Evolutionary conservation across 75 land plant species (phyloP), one percentile per base, ranked within the genome.

Genomic region (Sequoia sempervirens): DNA sequence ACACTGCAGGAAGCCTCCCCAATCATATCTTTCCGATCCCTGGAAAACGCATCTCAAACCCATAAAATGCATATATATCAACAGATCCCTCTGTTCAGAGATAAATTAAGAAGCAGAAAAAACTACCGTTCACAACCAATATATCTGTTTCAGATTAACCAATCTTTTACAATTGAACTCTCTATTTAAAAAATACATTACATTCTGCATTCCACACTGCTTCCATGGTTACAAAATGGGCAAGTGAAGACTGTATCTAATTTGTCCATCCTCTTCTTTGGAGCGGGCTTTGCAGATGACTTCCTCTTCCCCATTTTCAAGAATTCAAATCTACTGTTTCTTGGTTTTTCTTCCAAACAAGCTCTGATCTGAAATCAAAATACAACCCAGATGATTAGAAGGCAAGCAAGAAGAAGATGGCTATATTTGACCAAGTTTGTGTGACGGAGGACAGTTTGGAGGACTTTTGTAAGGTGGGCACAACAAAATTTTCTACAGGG

Each of bases 201-300:
- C 98, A 96, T 91, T 76, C 90, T 90, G 86, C 97, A 97, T 81
- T 97, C 99, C 45, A 97, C 96, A 83, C 96, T 94, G 86, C 88
- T 95, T 26, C 93, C 99, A 80, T 97, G 97, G 85, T 94, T 95
- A 88, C 98, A 97, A 87, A 97, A 97, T 40, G 98, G 99, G 84
- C 99, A 97, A 54, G 92, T 92, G 85, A 97, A 97, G 37, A 95
- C 96, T 38, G 95, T 94, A 14, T 91, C 93, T 40, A 97, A 96
- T 88, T 97, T 97, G 88, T 95, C 98, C 94, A 90, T 89, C 58
- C 90, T 83, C 88, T 90, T 95, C 91, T 89, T 94, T 1, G 97
- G 94, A 34, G 94, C 76, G 7, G 97, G 95, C 93, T 97, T 95
- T n/a, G 94, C 91, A 34, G 90, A 90, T 28, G 98, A 90, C 88